Evolutionary conservation across 2,329 filamentous ascomycete species (phyloP), one percentile per base, ranked within the genome.

Genomic region (Boeremia lycopersici): DNA sequence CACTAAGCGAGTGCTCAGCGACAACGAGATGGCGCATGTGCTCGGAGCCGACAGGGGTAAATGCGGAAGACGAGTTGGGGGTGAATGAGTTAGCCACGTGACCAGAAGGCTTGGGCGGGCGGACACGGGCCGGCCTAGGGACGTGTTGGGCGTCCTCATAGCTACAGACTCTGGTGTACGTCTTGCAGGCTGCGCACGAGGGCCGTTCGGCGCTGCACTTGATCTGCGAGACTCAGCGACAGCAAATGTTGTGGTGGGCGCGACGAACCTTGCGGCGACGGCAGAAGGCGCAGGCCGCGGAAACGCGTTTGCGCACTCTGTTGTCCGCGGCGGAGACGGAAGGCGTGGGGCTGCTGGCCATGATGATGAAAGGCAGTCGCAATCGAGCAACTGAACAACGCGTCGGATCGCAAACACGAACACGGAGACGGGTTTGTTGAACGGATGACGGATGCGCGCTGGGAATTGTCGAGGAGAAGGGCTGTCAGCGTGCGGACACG

Each of bases 121-220:
- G 46, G 13, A 41, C 28, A n/a, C 34, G 41, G n/a, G 41, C 29
- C 15, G 48, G 41, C 40, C 72, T 64, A 12, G 72, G 70, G 12
- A 17, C 28, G 25, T 50, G 39, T 13, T 40, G 48, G 33, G 39
- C 48, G 12, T 40, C 48, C 38, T 76, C 72, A 48, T 79, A 78
- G 38, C 73, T 67, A 49, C 80, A 82, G 13, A 76, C 74, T 38
- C 77, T 74, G 9, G 72, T 76, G 55, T 81, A 79, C 2, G 72
- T 74, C 51, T 73, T 70, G 62, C 80, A 82, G 60, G 79, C 81
- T 29, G 74, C 72, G 52, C 80, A 82, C 26, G 63, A 66, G 2
- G 79, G 80, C 48, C 72, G 68, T 42, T 78, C 77, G n/a, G 74
- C 74, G 51, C 78, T 79, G 64, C 81, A 82, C 61, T 79, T 81